These are phyloP conservation scores for Kitagawia praeruptora DNA, from an alignment of 129 eudicot species.

Conservation along the genomic window DNA sequence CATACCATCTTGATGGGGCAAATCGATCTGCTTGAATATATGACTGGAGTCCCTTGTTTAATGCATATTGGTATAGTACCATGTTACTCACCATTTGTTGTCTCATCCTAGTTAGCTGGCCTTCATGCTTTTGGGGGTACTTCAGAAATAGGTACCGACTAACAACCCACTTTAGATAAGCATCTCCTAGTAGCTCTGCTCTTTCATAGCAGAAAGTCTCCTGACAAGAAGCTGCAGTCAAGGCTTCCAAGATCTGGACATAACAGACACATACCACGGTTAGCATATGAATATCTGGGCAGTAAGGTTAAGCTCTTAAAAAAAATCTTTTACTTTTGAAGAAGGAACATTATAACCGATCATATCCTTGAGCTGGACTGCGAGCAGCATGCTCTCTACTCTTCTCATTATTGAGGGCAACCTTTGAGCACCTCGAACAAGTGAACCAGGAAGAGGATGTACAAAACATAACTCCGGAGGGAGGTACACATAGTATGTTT, in stretches of 20 bases:
- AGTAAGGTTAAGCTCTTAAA: not conserved
- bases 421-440: constrained; percentile 93
- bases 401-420: constrained; percentile 96
- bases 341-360: constrained; percentile 70
- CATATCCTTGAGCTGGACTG: constrained; percentile 74
- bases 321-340: constrained; percentile 38
- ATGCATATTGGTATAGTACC: constrained; percentile 77
- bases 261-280: not conserved
- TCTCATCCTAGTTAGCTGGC: constrained; percentile 96
- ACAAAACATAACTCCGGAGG: constrained; percentile 96
- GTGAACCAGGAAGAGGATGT: constrained; percentile 90
- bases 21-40: constrained; percentile 97
- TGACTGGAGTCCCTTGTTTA: constrained; percentile 82
- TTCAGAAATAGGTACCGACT: constrained; percentile 85
- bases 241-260: constrained; percentile 91
- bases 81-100: constrained; percentile 98
- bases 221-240: constrained; percentile 99
- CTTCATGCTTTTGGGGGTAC: constrained; percentile 97
- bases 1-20: constrained; percentile 98
- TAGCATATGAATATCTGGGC: not conserved
- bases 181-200: constrained; percentile 98
- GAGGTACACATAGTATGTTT: constrained; percentile 87
- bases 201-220: constrained; percentile 98
- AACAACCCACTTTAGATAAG: constrained; percentile 96
- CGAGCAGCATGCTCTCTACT: constrained; percentile 96